Base-by-base conservation (phyloP, 176 grass and related monocot species). In the Oryza glaberrima region DNA sequence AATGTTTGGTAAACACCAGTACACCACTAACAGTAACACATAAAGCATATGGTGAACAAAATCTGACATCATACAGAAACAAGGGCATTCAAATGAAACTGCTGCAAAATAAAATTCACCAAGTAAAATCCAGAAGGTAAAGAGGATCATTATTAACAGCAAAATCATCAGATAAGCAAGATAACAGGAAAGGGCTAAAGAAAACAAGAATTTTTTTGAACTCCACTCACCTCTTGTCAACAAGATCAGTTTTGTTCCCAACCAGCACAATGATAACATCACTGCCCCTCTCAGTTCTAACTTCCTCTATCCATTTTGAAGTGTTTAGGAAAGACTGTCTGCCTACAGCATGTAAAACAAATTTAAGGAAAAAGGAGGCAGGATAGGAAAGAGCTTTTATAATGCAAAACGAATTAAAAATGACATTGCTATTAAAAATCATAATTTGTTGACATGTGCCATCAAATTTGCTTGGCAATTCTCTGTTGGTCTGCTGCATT, bases 231-330 rank as follows among this genome's bases (percentile, higher is more conserved):
- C 96, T 95, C 83, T 98, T 98, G 93, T 98, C 96, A 66, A 98
- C 96, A 90, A 95, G 96, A 67, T 98, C 96, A 49, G 96, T 98
- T 90, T 98, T 98, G 89, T 98, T 98, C 69, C 85, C 96, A 56
- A 98, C 96, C 83, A 98, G 93, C 78, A 98, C 96, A 88, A 98
- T 95, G 66, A 98, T 98, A 76, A 98, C 93, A 89, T 98, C 96
- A 85, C 96, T 98, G 70, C 96, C 93, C 70, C 93, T 93, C 87
- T 98, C 96, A 64, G 96, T 95, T 77, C 91, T 93, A 43, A 98
- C 96, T 90, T 98, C 96, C 78, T 98, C 96, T 45, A 98, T 98
- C 96, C 96, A 98, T 83, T 98, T 98, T 48, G 93, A 98, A 80
- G 96, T 98, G 88, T 98, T 98, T 23, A 98, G 89, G 91, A 98